Evolutionary conservation across 2,329 filamentous ascomycete species (phyloP), one percentile per base, ranked within the genome.

Genomic region (Keithomyces neogunnii): DNA sequence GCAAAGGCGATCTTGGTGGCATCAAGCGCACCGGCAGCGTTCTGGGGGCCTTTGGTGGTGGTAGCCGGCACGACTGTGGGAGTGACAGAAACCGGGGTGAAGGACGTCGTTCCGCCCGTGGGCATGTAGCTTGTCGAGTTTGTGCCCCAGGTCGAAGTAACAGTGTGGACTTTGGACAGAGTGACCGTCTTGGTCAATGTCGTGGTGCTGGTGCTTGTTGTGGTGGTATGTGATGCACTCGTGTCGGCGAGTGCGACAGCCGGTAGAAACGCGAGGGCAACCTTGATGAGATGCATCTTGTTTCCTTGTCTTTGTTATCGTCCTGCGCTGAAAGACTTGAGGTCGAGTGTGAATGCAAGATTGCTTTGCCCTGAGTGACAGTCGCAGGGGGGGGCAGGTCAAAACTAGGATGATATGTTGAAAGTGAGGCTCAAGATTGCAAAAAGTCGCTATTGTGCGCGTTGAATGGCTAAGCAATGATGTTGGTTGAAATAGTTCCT

Each of bases 151-250:
- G 31, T 47, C 26, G 66, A 60, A 44, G 66, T 66, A 51, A 70
- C 59, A 39, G 69, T 73, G 60, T 74, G 60, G 35, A 75, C 70
- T 60, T 69, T 64, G 45, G 72, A 72, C 55, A 81, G 72, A 45
- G 73, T 79, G 63, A 77, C 62, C 47, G 75, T 78, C 62, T 73
- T 74, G 61, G 75, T 78, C 59, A 75, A 60, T 45, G 72, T 74
- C 51, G 70, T 69, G 40, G 78, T 82, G 30, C 70, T 70, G 19
- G 77, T 81, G 46, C 67, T 71, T 43, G 71, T 72, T 28, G 73
- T 76, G 19, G 73, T 70, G 43, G 72, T 71, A 29, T 35, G 55
- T 26, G 49, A 56, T n/a, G 31, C 39, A 29, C 57, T 52, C 10
- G 63, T 65, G 48, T 70, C 62, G 38, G 77, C 77, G 49, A 77